Conservation (phyloP, 2,329 filamentous ascomycete genomes). For the Tolypocladium tundrense region DNA sequence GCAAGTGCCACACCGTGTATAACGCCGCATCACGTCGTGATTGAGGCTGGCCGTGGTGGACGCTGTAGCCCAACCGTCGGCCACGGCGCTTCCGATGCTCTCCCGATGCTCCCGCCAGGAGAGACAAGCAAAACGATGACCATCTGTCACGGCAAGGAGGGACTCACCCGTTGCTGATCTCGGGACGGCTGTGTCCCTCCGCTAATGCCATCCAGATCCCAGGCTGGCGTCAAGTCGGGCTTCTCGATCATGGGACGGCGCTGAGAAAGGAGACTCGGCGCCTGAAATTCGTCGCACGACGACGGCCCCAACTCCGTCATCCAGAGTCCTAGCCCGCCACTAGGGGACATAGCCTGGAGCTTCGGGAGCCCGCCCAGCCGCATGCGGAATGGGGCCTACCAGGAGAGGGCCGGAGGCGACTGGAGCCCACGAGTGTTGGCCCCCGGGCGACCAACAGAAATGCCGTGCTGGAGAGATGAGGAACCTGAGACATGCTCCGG, state of each 20-base stretch:
- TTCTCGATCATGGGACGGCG: neutral
- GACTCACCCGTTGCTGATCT: neutral
- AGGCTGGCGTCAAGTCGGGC: neutral
- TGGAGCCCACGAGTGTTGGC: neutral
- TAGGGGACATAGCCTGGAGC: conserved; percentile 5
- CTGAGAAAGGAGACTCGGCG: neutral
- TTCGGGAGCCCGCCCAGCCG: conserved; percentile 4
- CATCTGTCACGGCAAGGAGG: neutral
- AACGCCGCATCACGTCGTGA: too few species aligned
- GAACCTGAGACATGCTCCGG: neutral
- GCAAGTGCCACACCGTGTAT: too few species aligned
- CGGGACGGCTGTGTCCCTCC: neutral
- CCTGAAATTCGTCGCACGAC: neutral
- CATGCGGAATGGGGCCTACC: conserved; percentile 7
- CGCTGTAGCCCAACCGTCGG: too few species aligned
- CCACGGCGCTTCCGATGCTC: too few species aligned
- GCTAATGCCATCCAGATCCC: neutral
- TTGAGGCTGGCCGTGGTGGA: too few species aligned
- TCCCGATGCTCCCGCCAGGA: neutral
- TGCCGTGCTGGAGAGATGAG: neutral
- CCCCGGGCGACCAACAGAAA: too few species aligned
- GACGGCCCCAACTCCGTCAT: conserved; percentile 4
- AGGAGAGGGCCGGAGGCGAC: neutral
- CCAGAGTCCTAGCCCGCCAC: conserved; percentile 3
- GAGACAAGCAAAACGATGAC: neutral